phyloP scores from a whole-genome alignment of 352 stramenopile species.

The Pythium coloratum region DNA sequence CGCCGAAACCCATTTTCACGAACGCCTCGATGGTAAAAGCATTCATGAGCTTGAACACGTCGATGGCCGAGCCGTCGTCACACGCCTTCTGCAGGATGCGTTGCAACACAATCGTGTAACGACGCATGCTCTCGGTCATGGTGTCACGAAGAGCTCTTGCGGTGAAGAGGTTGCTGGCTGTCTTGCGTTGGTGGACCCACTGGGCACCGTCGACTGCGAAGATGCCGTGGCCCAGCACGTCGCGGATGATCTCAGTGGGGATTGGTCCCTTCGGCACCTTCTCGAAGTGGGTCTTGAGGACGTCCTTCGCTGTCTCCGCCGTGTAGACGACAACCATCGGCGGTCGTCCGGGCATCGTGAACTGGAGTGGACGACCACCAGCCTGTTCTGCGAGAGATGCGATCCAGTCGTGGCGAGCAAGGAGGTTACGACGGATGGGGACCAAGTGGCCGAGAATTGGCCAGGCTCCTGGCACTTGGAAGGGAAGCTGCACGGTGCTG shows the following conservation, averaged over 20 bases:
- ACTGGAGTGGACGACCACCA: background rate
- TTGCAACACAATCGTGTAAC: background rate
- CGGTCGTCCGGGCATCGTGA: background rate
- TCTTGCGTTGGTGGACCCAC: conserved; percentile 75
- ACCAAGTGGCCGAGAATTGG: background rate
- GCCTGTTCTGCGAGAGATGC: background rate
- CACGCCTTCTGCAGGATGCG: background rate
- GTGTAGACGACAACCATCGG: conserved; percentile 39
- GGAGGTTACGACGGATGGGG: background rate
- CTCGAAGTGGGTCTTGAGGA: conserved; percentile 56
- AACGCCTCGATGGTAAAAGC: conserved; percentile 22
- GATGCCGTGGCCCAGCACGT: conserved; percentile 69
- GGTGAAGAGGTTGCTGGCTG: conserved; percentile 84
- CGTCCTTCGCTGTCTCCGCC: conserved; percentile 41
- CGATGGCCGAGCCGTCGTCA: background rate
- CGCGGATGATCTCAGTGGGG: conserved; percentile 34
- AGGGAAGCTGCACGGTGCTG: background rate
- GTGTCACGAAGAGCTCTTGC: conserved; percentile 48
- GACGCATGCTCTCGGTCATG: conserved; percentile 25
- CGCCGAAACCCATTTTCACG: conserved; percentile 21
- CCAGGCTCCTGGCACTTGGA: background rate
- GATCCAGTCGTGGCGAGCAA: background rate
- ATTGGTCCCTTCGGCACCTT: conserved; percentile 58
- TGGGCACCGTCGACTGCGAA: conserved; percentile 39
- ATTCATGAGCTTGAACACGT: conserved; percentile 4